Evolutionary conservation across 805 yeast species (phyloP), one percentile per base, ranked within the genome.

Genomic region (Suhomyces emberorum): DNA sequence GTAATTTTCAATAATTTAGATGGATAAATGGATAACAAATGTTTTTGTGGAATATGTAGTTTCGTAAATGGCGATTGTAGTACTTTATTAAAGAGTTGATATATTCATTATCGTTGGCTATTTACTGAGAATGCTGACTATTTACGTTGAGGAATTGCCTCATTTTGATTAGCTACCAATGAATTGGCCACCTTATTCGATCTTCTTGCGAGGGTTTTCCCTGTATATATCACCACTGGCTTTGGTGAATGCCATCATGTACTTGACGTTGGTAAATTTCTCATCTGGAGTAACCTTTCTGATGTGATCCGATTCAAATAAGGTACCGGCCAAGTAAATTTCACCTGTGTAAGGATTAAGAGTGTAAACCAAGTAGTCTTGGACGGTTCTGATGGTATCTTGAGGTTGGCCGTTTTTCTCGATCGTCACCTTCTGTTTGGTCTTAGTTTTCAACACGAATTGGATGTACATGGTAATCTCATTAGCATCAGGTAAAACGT

Each of bases 401-500:
- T 49, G 36, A 2, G 47, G 30, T 9, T 50, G 41, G 1, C 51
- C 55, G 27, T 48, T 47, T 7, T 43, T 46, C 1, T 52, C 47
- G 21, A 63, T 48, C 4, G 59, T 44, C 33, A 66, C 52, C 42
- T 56, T 64, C 43, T 68, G 74, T 34, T 54, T 63, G 11, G 72
- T 62, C 3, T 44, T 43, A 12, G 63, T 58, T 41, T 65, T 59
- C 42, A 68, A 50, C n/a, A 65, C 61, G 34, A 66, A 49, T 47
- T 68, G 72, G 14, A 64, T 55, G 48, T 55, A 60, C 7, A 65
- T 52, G 15, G 70, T 54, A 31, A 65, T 51, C 34, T 66, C 65
- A 30, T 64, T 52, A 5, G 55, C 43, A 50, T 68, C 74, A 55
- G 84, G 79, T 49, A 83, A 65, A 2, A 84, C 79, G 46, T 82